Conservation (phyloP, 2,329 filamentous ascomycete genomes). For the Chlorencoelia australis region DNA sequence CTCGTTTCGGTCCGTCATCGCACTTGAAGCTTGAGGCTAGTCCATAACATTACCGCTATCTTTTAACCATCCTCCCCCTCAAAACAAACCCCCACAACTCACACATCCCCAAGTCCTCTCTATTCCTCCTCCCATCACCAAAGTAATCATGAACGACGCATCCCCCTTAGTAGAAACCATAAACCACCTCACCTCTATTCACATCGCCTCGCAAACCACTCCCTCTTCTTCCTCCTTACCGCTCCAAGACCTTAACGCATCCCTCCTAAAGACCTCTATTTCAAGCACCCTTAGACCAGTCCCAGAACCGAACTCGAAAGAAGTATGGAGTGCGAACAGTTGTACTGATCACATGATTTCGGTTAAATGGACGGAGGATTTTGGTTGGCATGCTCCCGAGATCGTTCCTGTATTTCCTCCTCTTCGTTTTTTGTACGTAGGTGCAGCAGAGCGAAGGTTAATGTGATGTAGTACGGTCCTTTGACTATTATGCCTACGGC, state of each 20-base stretch:
- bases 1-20: too few species aligned
- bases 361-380: conserved; percentile 50
- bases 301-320: conserved; percentile 25
- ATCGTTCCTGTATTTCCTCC: conserved; percentile 57
- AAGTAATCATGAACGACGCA: neutral
- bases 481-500: conserved; percentile 9
- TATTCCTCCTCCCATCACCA: neutral
- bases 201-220: neutral
- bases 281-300: conserved; percentile 38
- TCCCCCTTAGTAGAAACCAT: neutral
- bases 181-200: neutral
- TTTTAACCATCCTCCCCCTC: too few species aligned
- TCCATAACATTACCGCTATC: too few species aligned
- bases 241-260: conserved; percentile 40
- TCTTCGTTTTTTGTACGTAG: neutral
- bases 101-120: neutral
- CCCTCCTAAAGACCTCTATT: conserved; percentile 43
- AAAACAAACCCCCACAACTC: too few species aligned
- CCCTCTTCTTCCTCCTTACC: neutral
- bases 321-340: conserved; percentile 9
- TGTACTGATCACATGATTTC: conserved; percentile 78
- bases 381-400: conserved; percentile 63
- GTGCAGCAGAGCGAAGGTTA: neutral
- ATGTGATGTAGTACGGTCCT: neutral
- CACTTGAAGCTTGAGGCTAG: too few species aligned